phyloP scores from a whole-genome alignment of 768 basidiomycete species.

The Psilocybe azurescens region DNA sequence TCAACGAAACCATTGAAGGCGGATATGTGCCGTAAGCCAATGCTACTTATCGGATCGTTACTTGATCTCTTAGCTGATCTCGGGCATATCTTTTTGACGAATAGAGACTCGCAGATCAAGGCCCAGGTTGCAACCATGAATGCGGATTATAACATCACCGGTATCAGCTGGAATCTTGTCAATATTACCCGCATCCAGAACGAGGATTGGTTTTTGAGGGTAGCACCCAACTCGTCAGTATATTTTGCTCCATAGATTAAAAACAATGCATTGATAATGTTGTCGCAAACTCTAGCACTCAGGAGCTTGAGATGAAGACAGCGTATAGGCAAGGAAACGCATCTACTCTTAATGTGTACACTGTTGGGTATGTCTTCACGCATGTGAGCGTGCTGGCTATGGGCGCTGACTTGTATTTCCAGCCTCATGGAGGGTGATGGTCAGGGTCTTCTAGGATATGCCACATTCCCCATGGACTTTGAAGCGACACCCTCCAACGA shows the following conservation, averaged over 20 bases:
- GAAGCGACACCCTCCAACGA: constrained; percentile 42
- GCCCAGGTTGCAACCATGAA: constrained; percentile 46
- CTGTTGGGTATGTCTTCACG: constrained; percentile 42
- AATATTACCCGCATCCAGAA: constrained; percentile 48
- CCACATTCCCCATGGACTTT: constrained; percentile 56
- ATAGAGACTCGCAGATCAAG: constrained; percentile 35
- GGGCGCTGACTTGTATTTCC: constrained; percentile 12
- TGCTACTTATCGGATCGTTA: background rate
- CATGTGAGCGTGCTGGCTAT: background rate
- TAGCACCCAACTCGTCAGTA: constrained; percentile 38
- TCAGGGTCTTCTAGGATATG: constrained; percentile 51
- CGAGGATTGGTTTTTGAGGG: constrained; percentile 51
- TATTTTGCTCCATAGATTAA: background rate
- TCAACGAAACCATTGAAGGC: constrained; percentile 41
- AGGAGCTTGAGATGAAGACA: constrained; percentile 50
- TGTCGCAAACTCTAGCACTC: constrained; percentile 20
- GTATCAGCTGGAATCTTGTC: constrained; percentile 45
- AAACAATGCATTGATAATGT: background rate
- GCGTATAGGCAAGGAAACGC: constrained; percentile 45
- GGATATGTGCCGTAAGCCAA: constrained; percentile 45
- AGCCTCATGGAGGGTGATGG: constrained; percentile 33
- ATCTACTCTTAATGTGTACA: constrained; percentile 53
- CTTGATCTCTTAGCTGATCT: background rate
- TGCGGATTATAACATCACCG: constrained; percentile 42
- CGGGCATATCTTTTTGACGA: background rate